phyloP scores from a whole-genome alignment of 2,329 filamentous ascomycete species.

The Cladorrhinum sp. region DNA sequence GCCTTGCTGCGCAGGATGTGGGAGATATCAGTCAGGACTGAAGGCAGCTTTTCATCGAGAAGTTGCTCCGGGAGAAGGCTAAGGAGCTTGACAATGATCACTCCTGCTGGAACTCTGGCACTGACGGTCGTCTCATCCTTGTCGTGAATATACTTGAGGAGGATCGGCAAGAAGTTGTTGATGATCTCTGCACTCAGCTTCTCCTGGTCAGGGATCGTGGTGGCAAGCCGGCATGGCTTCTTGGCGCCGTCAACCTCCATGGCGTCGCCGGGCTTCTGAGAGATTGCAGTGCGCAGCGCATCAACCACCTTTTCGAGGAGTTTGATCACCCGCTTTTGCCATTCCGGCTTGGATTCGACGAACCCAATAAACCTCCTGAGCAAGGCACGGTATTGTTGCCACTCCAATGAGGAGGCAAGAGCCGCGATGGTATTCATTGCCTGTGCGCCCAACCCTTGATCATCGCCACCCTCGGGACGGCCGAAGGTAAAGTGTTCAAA shows the following conservation, averaged over 20 bases:
- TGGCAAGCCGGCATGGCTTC: slow-evolving; percentile 50
- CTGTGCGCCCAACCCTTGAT: slow-evolving; percentile 82
- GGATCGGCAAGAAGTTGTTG: slow-evolving; percentile 70
- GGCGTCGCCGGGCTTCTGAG: slow-evolving; percentile 35
- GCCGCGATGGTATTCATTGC: slow-evolving; percentile 76
- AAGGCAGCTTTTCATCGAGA: slow-evolving; percentile 71
- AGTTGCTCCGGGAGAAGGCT: slow-evolving; percentile 72
- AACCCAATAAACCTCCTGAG: slow-evolving; percentile 82
- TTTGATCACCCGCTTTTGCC: slow-evolving; percentile 81
- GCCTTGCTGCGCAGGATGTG: slow-evolving; percentile 88
- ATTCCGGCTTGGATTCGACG: slow-evolving; percentile 73
- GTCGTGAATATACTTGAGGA: slow-evolving; percentile 83
- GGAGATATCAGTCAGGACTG: slow-evolving; percentile 86
- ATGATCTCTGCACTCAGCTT: slow-evolving; percentile 72
- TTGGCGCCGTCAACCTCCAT: slow-evolving; percentile 42
- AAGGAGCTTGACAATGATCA: slow-evolving; percentile 84
- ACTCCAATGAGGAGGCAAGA: slow-evolving; percentile 74
- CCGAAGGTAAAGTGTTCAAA: slow-evolving; percentile 94
- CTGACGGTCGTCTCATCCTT: slow-evolving; percentile 95
- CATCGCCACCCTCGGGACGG: slow-evolving; percentile 67
- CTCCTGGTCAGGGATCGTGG: slow-evolving; percentile 62
- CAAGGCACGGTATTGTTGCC: slow-evolving; percentile 84
- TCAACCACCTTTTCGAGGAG: slow-evolving; percentile 80
- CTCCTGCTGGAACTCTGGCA: slow-evolving; percentile 82
- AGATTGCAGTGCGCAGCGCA: slow-evolving; percentile 59